A percentile compares a stretch with the other conserved stretches of the same genome.
Evolutionary conservation across 176 grass and related monocot genomes (phyloP).

Genomic region (Triticum aestivum): IWGSC_CS_RefSeq_v2.1 NC_057814.1:603162737-603163236

Average conservation of each 20-base stretch:
- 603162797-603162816: no score
- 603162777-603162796: no score
- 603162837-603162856: no score
- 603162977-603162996: slow-evolving; percentile 15
- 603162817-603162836: no score
- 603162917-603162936: slow-evolving; percentile 5
- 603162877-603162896: slow-evolving; percentile 79
- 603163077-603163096: not conserved
- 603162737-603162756: no score
- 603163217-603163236: no score
- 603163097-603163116: not conserved
- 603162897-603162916: slow-evolving; percentile 42
- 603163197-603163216: no score
- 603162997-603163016: not conserved
- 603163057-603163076: no score
- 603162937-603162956: not conserved
- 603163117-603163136: not conserved
- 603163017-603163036: not conserved
- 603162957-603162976: not conserved
- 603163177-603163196: no score
- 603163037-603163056: not conserved
- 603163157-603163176: no score
- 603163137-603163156: no score
- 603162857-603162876: slow-evolving; percentile 69
- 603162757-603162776: no score